These are phyloP conservation scores for Rusavskia elegans DNA, from an alignment of 495 filamentous ascomycete genomes.

Conservation along the genomic window DNA sequence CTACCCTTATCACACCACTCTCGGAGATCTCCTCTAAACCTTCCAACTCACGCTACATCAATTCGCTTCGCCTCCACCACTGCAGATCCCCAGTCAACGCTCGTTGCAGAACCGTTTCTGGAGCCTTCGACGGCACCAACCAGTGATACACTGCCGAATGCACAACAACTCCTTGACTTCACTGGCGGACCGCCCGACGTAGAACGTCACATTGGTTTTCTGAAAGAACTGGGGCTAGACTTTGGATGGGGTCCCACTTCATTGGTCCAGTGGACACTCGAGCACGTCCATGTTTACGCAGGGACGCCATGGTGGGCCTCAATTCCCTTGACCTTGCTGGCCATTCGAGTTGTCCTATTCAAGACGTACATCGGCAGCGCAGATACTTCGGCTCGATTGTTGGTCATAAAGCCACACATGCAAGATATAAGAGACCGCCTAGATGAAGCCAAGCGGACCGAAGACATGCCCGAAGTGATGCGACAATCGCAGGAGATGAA, in stretches of 20 bases:
- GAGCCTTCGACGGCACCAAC: background rate
- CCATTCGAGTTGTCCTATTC: constrained; percentile 49
- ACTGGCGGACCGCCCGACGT: background rate
- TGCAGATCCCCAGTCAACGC: background rate
- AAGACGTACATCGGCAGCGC: constrained; percentile 43
- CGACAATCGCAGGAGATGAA: constrained; percentile 27
- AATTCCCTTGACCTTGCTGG: constrained; percentile 44
- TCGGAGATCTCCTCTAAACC: background rate
- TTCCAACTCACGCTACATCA: background rate
- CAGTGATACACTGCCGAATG: background rate
- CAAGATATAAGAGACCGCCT: constrained; percentile 37
- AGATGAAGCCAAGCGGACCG: constrained; percentile 17
- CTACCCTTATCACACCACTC: background rate
- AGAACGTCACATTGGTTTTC: constrained; percentile 37
- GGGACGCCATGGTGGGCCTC: constrained; percentile 72
- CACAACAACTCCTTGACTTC: background rate
- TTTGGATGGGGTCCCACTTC: constrained; percentile 66
- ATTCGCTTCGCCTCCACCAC: constrained; percentile 18
- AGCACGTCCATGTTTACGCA: constrained; percentile 60
- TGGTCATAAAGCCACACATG: constrained; percentile 28
- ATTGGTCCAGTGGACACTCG: constrained; percentile 54
- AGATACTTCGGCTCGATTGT: constrained; percentile 39
- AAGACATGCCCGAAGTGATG: constrained; percentile 28
- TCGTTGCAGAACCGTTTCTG: constrained; percentile 1
- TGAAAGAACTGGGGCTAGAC: constrained; percentile 69